Conservation (phyloP, 1,284 basidiomycete species). For the Heimioporus retisporus region DNA sequence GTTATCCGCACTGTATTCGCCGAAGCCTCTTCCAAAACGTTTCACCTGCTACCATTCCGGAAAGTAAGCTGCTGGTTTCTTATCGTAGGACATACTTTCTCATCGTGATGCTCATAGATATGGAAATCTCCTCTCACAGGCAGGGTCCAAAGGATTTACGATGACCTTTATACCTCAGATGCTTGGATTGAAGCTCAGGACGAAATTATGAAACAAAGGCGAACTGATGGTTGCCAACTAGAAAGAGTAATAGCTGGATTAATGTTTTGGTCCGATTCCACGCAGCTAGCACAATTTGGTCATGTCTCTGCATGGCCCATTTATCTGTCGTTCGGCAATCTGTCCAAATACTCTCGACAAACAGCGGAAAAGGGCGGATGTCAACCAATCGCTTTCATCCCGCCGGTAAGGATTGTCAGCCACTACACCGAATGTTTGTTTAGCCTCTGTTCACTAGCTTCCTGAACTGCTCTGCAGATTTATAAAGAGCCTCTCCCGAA, state of each 20-base stretch:
- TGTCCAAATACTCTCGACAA: neutral
- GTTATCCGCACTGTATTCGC: slow-evolving; percentile 3
- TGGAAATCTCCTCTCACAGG: slow-evolving; percentile 7
- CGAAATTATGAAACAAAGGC: slow-evolving; percentile 23
- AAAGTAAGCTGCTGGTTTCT: too few relatives aligned
- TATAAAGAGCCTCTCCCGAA: too few relatives aligned
- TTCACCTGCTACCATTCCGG: slow-evolving; percentile 17
- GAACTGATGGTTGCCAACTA: slow-evolving; percentile 22
- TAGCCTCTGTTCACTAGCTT: too few relatives aligned
- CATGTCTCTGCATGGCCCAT: slow-evolving; percentile 5
- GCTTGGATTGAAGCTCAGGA: slow-evolving; percentile 28
- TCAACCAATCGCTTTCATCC: slow-evolving; percentile 16
- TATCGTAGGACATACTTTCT: too few relatives aligned
- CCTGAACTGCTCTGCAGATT: too few relatives aligned
- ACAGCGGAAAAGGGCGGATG: slow-evolving; percentile 2
- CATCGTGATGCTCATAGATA: neutral
- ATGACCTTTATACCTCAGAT: slow-evolving; percentile 16
- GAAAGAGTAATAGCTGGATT: neutral
- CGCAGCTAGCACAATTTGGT: slow-evolving; percentile 1
- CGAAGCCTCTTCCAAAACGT: neutral
- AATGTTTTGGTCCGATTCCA: slow-evolving; percentile 2
- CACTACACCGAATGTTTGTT: too few relatives aligned
- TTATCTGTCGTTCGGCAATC: neutral
- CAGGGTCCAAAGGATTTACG: slow-evolving; percentile 1
- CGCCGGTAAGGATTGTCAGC: neutral